Percentiles rank a stretch among this genome's conserved stretches.
Evolutionary conservation across 1,139 yeast species (phyloP).

Genomic region (Taphrina wiesneri): DNA sequence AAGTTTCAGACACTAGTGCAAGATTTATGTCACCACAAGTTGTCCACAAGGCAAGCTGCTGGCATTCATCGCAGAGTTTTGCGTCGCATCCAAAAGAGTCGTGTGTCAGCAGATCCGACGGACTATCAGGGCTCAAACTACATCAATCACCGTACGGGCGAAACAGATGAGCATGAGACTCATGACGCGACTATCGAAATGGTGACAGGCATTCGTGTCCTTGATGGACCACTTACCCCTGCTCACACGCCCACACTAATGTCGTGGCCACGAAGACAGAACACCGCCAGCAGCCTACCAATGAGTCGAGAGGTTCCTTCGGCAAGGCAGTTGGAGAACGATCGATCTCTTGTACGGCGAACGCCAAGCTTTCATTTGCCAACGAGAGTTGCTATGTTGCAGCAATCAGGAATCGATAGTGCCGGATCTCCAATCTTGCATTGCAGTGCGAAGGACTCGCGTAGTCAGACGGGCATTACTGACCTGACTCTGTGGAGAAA

Average conservation of each 20-base stretch:
- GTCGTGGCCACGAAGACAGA: neutral
- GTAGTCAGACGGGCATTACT: too few species aligned
- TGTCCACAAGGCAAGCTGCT: neutral
- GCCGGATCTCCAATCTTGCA: neutral
- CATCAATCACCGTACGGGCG: neutral
- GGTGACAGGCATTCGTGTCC: neutral
- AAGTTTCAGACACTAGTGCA: neutral
- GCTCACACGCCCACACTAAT: neutral
- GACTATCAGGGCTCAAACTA: neutral
- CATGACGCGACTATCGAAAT: constrained; percentile 2
- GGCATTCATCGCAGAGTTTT: constrained; percentile 3
- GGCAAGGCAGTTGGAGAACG: neutral
- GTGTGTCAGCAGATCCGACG: neutral
- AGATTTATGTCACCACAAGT: constrained; percentile 6
- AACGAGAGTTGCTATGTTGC: neutral
- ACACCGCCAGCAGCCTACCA: neutral
- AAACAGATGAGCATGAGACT: neutral
- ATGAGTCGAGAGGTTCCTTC: neutral
- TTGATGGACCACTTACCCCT: neutral
- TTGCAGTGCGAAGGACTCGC: too few species aligned
- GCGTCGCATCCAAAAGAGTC: neutral
- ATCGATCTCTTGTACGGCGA: neutral
- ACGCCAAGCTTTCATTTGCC: neutral
- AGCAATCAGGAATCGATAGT: neutral
- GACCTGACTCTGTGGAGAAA: neutral